Evolutionary conservation across 345 rosid genomes (phyloP).

Genomic region (Brassica napus): Da-Ae NC_063444.1:18298001-18298500

Average conservation of each 20-base stretch:
- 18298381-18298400: neutral
- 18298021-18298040: conserved; percentile 8
- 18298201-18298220: conserved; percentile 63
- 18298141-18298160: conserved; percentile 48
- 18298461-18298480: conserved; percentile 2
- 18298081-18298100: conserved; percentile 82
- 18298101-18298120: conserved; percentile 53
- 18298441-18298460: conserved; percentile 10
- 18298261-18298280: neutral
- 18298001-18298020: neutral
- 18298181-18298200: conserved; percentile 48
- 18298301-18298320: neutral
- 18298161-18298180: conserved; percentile 52
- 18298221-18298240: conserved; percentile 44
- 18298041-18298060: conserved; percentile 44
- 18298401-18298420: neutral
- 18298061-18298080: conserved; percentile 92
- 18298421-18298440: neutral
- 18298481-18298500: conserved; percentile 5
- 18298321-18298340: neutral
- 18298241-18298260: conserved; percentile 8
- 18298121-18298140: conserved; percentile 53
- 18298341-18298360: neutral
- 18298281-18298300: conserved; percentile 7
- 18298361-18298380: conserved; percentile 3